phyloP scores from a whole-genome alignment of 306 rosid genomes.

The Vicia villosa region DNA sequence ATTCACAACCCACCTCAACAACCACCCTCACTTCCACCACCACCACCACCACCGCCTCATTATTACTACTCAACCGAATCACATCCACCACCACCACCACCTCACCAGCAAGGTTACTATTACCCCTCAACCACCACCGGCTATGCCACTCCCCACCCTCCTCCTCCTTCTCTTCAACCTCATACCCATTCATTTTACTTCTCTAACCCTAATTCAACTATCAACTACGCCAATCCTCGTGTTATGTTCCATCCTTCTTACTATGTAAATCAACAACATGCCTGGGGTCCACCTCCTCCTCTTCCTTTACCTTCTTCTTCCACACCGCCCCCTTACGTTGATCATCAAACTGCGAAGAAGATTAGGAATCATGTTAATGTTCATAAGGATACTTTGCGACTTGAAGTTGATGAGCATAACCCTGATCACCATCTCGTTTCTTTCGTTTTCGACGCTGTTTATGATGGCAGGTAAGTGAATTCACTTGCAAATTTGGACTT shows the following conservation, averaged over 20 bases:
- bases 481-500: neutral
- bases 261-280: constrained; percentile 52
- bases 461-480: constrained; percentile 64
- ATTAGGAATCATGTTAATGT: constrained; percentile 76
- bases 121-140: constrained; percentile 36
- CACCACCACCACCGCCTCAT: constrained; percentile 47
- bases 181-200: constrained; percentile 56
- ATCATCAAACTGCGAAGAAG: constrained; percentile 81
- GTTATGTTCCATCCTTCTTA: constrained; percentile 39
- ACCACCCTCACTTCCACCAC: constrained; percentile 41
- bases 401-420: constrained; percentile 59
- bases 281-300: constrained; percentile 54
- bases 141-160: no score
- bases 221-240: constrained; percentile 33
- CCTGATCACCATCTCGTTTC: constrained; percentile 75
- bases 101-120: constrained; percentile 42
- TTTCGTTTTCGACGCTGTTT: constrained; percentile 79
- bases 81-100: constrained; percentile 38
- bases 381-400: constrained; percentile 65
- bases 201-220: constrained; percentile 44
- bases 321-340: constrained; percentile 68
- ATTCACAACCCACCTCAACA: constrained; percentile 49
- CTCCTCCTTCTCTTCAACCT: constrained; percentile 40
- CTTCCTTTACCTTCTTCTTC: constrained; percentile 9
- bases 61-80: constrained; percentile 42